Percentiles rank a stretch among this genome's conserved stretches.
Evolutionary conservation across 148 eudicot species (phyloP).

Genomic region (Camellia sinensis): DNA sequence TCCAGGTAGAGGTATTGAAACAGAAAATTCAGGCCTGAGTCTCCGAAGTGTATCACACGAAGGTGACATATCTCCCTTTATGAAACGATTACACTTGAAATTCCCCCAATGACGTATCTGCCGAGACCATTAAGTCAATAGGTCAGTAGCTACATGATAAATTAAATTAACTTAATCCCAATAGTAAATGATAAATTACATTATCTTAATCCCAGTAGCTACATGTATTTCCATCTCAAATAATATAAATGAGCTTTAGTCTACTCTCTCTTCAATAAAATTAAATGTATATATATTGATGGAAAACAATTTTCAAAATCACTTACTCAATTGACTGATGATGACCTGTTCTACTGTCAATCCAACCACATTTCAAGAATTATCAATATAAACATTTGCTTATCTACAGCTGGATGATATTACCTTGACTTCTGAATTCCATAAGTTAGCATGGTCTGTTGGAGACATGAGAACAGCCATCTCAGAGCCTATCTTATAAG

Average conservation of each 20-base stretch:
- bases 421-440: slow-evolving; percentile 28
- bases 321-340: neutral
- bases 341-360: neutral
- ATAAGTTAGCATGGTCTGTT: slow-evolving; percentile 25
- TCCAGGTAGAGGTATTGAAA: slow-evolving; percentile 28
- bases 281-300: neutral
- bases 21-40: slow-evolving; percentile 38
- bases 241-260: neutral
- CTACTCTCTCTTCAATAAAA: neutral
- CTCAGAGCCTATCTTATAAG: slow-evolving; percentile 17
- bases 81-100: slow-evolving; percentile 35
- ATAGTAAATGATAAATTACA: neutral
- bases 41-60: slow-evolving; percentile 46
- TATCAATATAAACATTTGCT: neutral
- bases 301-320: neutral
- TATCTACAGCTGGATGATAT: neutral
- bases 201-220: neutral
- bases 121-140: slow-evolving; percentile 2
- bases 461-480: slow-evolving; percentile 28
- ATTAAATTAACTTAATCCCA: neutral
- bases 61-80: slow-evolving; percentile 48
- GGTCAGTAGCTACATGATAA: neutral
- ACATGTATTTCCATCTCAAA: neutral
- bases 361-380: neutral
- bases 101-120: slow-evolving; percentile 41